Evolutionary conservation across 2,329 filamentous ascomycete species (phyloP).

Genomic region (Alternaria sp.): DNA sequence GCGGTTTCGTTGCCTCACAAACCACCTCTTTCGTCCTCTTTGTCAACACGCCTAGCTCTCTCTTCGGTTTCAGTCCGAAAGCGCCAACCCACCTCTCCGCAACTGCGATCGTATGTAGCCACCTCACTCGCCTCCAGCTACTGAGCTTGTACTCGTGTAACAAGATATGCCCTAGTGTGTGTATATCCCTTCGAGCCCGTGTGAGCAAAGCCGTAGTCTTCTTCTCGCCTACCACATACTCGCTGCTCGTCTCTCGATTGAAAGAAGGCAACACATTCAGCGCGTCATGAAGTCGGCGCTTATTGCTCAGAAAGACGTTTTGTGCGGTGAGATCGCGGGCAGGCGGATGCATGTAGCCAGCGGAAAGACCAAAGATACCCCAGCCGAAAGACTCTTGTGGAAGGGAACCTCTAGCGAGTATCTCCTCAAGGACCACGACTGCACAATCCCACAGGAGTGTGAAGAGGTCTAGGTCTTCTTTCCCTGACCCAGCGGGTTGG

Average conservation of each 20-base stretch:
- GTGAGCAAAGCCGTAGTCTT: constrained; percentile 9
- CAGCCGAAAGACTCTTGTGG: constrained; percentile 29
- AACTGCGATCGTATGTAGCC: constrained; percentile 28
- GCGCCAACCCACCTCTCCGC: constrained; percentile 26
- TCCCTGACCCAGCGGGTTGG: constrained; percentile 18
- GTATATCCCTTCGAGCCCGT: constrained; percentile 24
- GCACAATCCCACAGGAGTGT: constrained; percentile 22
- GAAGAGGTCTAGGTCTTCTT: constrained; percentile 27
- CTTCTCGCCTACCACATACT: background rate
- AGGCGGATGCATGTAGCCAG: constrained; percentile 24
- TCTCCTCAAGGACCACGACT: constrained; percentile 18
- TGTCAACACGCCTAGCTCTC: background rate
- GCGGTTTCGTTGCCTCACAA: background rate
- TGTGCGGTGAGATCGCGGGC: background rate
- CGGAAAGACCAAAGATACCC: constrained; percentile 26
- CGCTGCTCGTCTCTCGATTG: constrained; percentile 1
- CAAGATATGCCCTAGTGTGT: constrained; percentile 26
- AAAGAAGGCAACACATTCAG: constrained; percentile 19
- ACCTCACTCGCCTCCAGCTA: constrained; percentile 24
- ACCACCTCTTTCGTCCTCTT: background rate
- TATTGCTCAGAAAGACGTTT: constrained; percentile 18
- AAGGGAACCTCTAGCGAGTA: constrained; percentile 15
- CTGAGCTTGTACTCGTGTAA: constrained; percentile 26
- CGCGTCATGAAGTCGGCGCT: constrained; percentile 22
- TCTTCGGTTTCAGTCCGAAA: background rate